phyloP scores from a whole-genome alignment of 768 basidiomycete genomes.

The Tricholoma hemisulphureum region DNA sequence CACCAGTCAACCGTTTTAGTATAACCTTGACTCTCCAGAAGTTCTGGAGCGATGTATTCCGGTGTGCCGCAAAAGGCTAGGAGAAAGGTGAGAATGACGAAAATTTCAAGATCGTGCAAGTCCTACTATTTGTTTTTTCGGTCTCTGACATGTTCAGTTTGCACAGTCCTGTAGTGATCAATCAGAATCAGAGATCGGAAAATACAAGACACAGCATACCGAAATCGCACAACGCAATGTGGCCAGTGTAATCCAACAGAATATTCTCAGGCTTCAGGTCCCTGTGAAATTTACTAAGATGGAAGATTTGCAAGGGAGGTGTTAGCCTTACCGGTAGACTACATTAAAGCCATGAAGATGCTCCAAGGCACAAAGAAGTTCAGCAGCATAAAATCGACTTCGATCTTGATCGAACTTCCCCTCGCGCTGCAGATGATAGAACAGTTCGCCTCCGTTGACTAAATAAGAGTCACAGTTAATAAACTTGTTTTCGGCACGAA shows the following conservation, averaged over 20 bases:
- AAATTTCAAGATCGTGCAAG: not conserved
- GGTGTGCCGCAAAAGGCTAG: conserved; percentile 97
- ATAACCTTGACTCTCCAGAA: conserved; percentile 94
- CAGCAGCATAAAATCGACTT: conserved; percentile 97
- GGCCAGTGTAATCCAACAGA: conserved; percentile 93
- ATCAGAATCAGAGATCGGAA: conserved; percentile 1
- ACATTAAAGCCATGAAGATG: conserved; percentile 98
- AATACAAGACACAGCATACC: conserved; percentile 40
- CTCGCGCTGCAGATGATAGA: conserved; percentile 96
- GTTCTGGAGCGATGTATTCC: conserved; percentile 97
- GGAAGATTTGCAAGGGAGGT: not conserved
- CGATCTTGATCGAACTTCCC: conserved; percentile 94
- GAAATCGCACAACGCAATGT: conserved; percentile 97
- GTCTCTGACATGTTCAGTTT: conserved; percentile 97
- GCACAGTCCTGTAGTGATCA: conserved; percentile 59
- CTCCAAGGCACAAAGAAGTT: conserved; percentile 90
- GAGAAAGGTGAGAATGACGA: conserved; percentile 9
- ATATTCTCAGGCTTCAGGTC: conserved; percentile 99
- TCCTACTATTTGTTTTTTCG: conserved; percentile 93
- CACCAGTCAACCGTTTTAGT: conserved; percentile 99
- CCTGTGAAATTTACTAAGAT: conserved; percentile 35
- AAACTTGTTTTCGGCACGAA: conserved; percentile 4
- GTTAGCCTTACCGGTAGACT: conserved; percentile 74
- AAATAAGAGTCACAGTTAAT: conserved; percentile 1
- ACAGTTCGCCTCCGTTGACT: conserved; percentile 98